Base-by-base conservation (phyloP, 129 eudicot species). In the Cynara cardunculus region DNA sequence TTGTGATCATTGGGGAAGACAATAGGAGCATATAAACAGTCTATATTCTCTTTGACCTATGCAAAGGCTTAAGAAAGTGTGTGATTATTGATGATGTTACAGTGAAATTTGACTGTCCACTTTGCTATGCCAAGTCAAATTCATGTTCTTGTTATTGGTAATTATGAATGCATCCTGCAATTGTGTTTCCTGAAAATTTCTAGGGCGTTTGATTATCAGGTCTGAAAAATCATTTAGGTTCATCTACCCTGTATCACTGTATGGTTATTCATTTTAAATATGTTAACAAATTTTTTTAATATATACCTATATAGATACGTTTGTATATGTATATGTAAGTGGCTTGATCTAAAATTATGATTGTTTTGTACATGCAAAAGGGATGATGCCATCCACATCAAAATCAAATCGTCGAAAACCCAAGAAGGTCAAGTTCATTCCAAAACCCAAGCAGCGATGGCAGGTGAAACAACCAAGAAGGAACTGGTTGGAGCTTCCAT, bases 401-500 rank as follows among this genome's bases (percentile, higher is more conserved):
- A 56, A 18, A 56, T 56, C 65, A 56, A 56, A 56, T 5, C 65
- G 24, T 18, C 24, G 65, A 56, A 56, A 56, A 56, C 65, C 65
- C 65, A 56, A 56, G 65, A 56, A 56, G 65, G 65, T 18, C 24
- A 56, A 56, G 10, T 56, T 56, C 24, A 4, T 56, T 5, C 24
- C 24, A n/a, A 56, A 56, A 56, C 65, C 65, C 3, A 56, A 56
- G 65, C 24, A 56, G 9, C 65, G 5, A 56, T 56, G 65, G 65
- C 65, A n/a, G 65, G 65, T 56, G 65, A 56, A 56, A 56, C 65
- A 56, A 56, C 24, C 65, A 56, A 56, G 24, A 56, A 56, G 78
- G 69, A 27, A 75, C 28, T 75, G 78, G 78, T 28, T 75, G 44
- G 78, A 75, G 65, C 41, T 75, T 0, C 78, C 78, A 75, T 28